Evolutionary conservation across 768 basidiomycete species (phyloP).

Genomic region (Kwoniella mangroviensis): DNA sequence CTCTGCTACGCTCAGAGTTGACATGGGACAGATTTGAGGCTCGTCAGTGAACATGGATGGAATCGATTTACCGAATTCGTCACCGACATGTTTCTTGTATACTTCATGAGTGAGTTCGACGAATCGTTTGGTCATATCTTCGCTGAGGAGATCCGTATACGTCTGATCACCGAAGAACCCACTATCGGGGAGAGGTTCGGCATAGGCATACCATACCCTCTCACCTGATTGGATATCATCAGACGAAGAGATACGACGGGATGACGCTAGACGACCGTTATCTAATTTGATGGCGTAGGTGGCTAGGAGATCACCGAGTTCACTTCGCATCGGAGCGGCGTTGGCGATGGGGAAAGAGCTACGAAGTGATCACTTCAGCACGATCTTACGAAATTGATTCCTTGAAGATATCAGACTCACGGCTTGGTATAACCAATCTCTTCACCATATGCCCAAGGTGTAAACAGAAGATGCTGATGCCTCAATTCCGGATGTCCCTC

Average conservation of each 20-base stretch:
- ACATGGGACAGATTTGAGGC: conserved; percentile 37
- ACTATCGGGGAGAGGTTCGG: conserved; percentile 34
- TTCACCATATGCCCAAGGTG: conserved; percentile 40
- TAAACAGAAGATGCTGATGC: conserved; percentile 37
- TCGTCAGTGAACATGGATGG: conserved; percentile 51
- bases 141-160: conserved; percentile 37
- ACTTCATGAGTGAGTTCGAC: conserved; percentile 44
- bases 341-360: conserved; percentile 27
- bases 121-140: conserved; percentile 30
- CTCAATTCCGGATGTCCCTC: conserved; percentile 41
- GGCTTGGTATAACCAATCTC: conserved; percentile 24
- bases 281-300: conserved; percentile 32
- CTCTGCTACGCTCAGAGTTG: conserved; percentile 23
- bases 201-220: conserved; percentile 40
- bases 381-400: background rate
- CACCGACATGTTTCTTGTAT: conserved; percentile 33
- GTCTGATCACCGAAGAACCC: conserved; percentile 38
- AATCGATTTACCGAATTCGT: conserved; percentile 36
- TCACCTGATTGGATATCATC: conserved; percentile 10
- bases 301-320: conserved; percentile 38
- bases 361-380: background rate
- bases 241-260: conserved; percentile 16
- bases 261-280: conserved; percentile 21
- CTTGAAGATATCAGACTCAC: conserved; percentile 11
- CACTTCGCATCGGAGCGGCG: conserved; percentile 30